These are phyloP conservation scores for Talaromyces liani DNA, from an alignment of 495 filamentous ascomycete species.

Conservation along the genomic window DNA sequence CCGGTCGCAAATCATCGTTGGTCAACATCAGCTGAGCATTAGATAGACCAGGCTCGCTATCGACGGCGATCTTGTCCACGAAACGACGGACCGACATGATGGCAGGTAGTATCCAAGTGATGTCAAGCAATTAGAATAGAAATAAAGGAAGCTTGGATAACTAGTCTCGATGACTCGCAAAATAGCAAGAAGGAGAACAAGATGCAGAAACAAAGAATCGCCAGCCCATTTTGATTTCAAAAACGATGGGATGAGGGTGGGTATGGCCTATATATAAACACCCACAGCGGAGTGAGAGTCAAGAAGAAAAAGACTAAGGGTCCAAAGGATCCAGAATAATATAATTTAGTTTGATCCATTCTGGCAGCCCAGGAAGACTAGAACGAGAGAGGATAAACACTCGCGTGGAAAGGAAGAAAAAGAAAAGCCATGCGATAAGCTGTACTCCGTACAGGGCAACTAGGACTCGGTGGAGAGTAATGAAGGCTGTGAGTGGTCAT, in stretches of 20 bases:
- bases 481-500: neutral
- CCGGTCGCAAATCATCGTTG: conserved; percentile 83
- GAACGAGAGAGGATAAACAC: neutral
- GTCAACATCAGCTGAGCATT: conserved; percentile 84
- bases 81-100: conserved; percentile 2
- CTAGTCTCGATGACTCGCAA: neutral
- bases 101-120: neutral
- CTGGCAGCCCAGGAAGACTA: neutral
- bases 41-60: conserved; percentile 69
- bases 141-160: neutral
- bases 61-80: conserved; percentile 56
- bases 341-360: neutral
- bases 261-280: neutral
- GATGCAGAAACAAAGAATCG: neutral
- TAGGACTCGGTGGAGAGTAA: no score
- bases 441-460: no score
- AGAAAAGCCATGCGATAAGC: neutral
- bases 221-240: neutral
- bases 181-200: neutral
- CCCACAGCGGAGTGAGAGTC: neutral
- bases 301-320: neutral
- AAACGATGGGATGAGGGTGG: neutral
- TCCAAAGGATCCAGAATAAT: neutral
- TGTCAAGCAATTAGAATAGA: neutral
- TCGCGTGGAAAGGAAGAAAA: neutral